Percentiles rank a stretch among this genome's conserved stretches.
phyloP scores from a whole-genome alignment of 2,329 filamentous ascomycete species.

The Capronia epimyces region DNA sequence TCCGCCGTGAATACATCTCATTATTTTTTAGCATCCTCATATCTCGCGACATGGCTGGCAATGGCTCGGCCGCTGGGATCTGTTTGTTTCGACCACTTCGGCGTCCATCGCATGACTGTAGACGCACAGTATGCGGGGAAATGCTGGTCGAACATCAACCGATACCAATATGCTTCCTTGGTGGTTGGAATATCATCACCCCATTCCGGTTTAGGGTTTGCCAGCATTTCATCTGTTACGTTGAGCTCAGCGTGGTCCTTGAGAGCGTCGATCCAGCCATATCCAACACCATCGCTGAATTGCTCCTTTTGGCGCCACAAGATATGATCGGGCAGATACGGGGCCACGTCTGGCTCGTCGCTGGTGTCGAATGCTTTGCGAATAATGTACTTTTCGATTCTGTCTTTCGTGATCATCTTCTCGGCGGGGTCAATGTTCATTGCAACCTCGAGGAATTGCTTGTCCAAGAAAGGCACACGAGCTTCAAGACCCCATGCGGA shows the following conservation, averaged over 20 bases:
- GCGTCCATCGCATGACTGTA: constrained; percentile 94
- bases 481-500: constrained; percentile 97
- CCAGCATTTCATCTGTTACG: constrained; percentile 96
- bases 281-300: constrained; percentile 96
- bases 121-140: constrained; percentile 87
- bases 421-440: constrained; percentile 94
- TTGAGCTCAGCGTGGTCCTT: constrained; percentile 89
- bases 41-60: constrained; percentile 68
- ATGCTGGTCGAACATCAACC: constrained; percentile 97
- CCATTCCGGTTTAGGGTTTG: constrained; percentile 97
- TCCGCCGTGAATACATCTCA: background rate
- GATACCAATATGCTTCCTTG: constrained; percentile 99
- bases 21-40: constrained; percentile 37
- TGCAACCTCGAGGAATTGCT: constrained; percentile 83
- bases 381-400: constrained; percentile 95
- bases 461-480: constrained; percentile 95
- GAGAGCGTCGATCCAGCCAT: constrained; percentile 96
- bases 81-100: constrained; percentile 93
- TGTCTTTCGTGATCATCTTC: constrained; percentile 88
- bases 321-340: constrained; percentile 94
- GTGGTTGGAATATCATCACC: constrained; percentile 85
- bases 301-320: constrained; percentile 99
- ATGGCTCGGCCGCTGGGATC: constrained; percentile 91
- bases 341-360: constrained; percentile 70
- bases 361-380: constrained; percentile 95